Conservation (phyloP, 192 early-diverging fungal genomes). For the Backusella westeae region DNA sequence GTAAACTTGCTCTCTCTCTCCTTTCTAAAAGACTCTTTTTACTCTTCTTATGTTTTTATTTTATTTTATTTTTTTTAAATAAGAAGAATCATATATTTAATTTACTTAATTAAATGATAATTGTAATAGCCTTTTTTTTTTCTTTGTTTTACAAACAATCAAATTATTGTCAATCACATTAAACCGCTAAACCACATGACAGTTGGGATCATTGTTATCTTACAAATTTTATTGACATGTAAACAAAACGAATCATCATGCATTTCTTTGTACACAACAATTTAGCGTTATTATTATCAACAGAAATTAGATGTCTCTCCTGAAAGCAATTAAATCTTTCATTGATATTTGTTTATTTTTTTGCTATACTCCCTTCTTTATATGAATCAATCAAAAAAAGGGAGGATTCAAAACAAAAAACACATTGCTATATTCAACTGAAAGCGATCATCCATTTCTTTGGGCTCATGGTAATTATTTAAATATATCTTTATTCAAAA, state of each 20-base stretch:
- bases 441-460: no score
- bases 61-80: background rate
- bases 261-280: background rate
- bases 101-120: background rate
- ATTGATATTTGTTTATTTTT: background rate
- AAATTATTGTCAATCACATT: background rate
- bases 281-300: background rate
- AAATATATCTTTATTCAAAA: no score
- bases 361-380: background rate
- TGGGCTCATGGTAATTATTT: no score
- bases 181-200: background rate
- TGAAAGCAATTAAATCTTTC: background rate
- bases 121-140: background rate
- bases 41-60: background rate
- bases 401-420: background rate
- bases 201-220: background rate
- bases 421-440: background rate
- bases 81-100: background rate
- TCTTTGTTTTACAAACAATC: background rate
- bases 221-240: background rate
- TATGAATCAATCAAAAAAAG: background rate
- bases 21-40: background rate
- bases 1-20: background rate
- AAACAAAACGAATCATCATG: background rate
- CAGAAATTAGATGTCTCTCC: background rate